A percentile compares a stretch with the other conserved stretches of the same genome.
phyloP scores from a whole-genome alignment of 257 asterid species.

The Anisodus tanguticus region DNA sequence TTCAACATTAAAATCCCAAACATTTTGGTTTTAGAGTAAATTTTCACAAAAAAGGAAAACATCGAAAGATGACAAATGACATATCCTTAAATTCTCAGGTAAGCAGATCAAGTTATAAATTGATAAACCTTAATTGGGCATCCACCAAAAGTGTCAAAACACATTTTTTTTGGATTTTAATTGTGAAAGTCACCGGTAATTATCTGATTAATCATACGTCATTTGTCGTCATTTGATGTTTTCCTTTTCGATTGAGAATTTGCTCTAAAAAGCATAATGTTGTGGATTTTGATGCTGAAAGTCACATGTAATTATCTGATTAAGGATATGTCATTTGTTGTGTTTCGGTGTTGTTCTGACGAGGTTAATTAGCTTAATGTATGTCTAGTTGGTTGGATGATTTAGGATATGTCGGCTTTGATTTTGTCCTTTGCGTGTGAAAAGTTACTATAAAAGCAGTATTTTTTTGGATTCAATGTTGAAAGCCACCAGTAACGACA shows the following conservation, averaged over 20 bases:
- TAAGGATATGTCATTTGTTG: not conserved
- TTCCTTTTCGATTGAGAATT: not conserved
- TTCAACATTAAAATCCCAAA: not conserved
- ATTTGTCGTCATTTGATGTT: not conserved
- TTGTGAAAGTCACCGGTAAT: not conserved
- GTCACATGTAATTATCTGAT: not conserved
- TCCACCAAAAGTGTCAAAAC: conserved; percentile 11
- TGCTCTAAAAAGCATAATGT: not conserved
- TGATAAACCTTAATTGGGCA: conserved; percentile 1
- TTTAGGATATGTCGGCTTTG: conserved; percentile 10
- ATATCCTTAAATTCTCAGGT: not conserved
- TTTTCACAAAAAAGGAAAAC: not conserved
- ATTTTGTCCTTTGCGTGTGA: not conserved
- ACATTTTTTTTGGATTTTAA: not conserved
- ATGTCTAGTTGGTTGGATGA: not conserved
- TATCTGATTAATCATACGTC: not conserved
- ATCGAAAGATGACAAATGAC: conserved; percentile 11
- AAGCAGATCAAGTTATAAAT: not conserved
- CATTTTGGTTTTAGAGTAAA: not conserved
- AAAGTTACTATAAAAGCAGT: conserved; percentile 14
- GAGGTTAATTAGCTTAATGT: not conserved
- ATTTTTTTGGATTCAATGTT: not conserved
- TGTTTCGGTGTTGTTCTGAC: conserved; percentile 5
- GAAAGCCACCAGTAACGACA: not conserved
- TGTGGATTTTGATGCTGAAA: conserved; percentile 9